Base-by-base conservation (phyloP, 192 early-diverging fungal genomes). In the Bifiguratus adelaidae region DNA sequence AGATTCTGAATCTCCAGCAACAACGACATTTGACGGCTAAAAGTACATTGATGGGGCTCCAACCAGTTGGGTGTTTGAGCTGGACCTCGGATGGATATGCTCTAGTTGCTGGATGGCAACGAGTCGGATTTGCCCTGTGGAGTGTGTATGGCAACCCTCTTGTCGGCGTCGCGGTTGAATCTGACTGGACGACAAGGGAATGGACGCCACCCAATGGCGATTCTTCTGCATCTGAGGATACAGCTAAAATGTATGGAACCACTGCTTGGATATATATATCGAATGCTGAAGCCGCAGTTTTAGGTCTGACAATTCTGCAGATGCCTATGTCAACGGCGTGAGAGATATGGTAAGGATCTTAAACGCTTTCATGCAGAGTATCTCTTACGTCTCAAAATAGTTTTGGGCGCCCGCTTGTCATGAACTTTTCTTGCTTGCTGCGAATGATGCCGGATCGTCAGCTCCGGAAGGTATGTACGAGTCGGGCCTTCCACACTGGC, bases 11-110 rank as follows among this genome's bases (percentile, higher is more conserved):
- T 3, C 27, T 74, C 7, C 28, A 29, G 19, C 25, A 38, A 16
- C 28, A 33, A n/a, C n/a, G n/a, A n/a, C 26, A 48, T 19, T 50
- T 26, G 36, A 30, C 48, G 12, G 27, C 48, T 9, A 50, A 29
- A 37, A 16, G 19, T 18, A 19, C 13, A 2, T 2, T 16, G n/a
- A 13, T 38, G 19, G 34, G 60, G 9, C 23, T 68, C 30, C 61
- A 73, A 16, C 36, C 60, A 4, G 80, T 80, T 1, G 56, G 50
- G 4, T 63, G 71, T 0, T 30, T 88, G n/a, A 65, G 61, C 16
- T 90, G 88, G 88, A 77, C 82, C 20, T 62, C 65, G 8, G 80
- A 87, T 53, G 83, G 85, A 30, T 74, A 73, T 46, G 79, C 80
- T 0, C 53, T 90, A n/a, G 82, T 82, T 7, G 77, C 77, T 25